phyloP scores from a whole-genome alignment of 805 yeast species.

The Sungouiella blattae region DNA sequence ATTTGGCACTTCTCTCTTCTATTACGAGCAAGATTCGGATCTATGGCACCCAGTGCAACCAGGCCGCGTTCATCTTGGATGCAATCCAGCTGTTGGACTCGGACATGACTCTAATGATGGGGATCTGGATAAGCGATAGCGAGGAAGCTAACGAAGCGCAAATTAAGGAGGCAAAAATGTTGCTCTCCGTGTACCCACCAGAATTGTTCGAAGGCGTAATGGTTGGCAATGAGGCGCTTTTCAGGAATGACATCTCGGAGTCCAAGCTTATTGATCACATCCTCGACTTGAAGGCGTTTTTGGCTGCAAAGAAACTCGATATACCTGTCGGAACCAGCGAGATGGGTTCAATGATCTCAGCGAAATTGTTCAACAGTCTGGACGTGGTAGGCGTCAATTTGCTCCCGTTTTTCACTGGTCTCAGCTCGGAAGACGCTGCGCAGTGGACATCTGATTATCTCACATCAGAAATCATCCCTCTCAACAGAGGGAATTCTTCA shows the following conservation, averaged over 20 bases:
- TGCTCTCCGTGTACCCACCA: constrained; percentile 42
- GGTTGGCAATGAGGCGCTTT: constrained; percentile 63
- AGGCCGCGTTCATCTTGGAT: constrained; percentile 48
- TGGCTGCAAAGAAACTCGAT: constrained; percentile 28
- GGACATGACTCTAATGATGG: constrained; percentile 56
- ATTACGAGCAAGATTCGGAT: constrained; percentile 56
- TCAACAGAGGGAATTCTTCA: constrained; percentile 20
- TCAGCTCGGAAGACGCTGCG: constrained; percentile 41
- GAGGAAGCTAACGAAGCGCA: constrained; percentile 44
- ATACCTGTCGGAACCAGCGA: constrained; percentile 65
- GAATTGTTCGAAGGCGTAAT: constrained; percentile 46
- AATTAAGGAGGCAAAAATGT: constrained; percentile 39
- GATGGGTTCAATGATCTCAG: constrained; percentile 45
- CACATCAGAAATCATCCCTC: constrained; percentile 27
- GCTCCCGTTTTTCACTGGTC: constrained; percentile 69
- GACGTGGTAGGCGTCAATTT: constrained; percentile 62
- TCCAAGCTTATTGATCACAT: constrained; percentile 40
- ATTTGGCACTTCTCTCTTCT: constrained; percentile 54
- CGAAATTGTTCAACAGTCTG: constrained; percentile 37
- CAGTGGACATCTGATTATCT: constrained; percentile 52
- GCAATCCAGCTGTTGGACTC: constrained; percentile 49
- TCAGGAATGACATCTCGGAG: constrained; percentile 45
- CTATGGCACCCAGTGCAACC: constrained; percentile 62
- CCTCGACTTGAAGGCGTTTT: constrained; percentile 35
- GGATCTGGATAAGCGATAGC: constrained; percentile 58